Percentiles rank a stretch among this genome's conserved stretches.
These are phyloP conservation scores for Knoxia roxburghii DNA, from an alignment of 257 asterid species.

Conservation along the genomic window DNA sequence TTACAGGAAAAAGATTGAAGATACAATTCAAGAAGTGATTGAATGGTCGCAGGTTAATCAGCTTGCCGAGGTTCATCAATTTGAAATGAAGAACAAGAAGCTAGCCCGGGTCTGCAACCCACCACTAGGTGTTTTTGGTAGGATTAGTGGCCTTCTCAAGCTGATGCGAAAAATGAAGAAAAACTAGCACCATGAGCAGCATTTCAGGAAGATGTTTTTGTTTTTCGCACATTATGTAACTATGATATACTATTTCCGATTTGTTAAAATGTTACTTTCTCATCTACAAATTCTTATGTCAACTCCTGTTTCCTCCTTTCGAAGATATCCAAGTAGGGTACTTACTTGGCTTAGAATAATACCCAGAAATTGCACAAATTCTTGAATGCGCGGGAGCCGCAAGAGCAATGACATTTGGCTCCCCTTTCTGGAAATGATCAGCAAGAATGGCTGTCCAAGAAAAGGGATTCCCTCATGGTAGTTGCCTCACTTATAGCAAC, in stretches of 20 bases:
- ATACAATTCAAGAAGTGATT: background rate
- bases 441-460: slow-evolving; percentile 2
- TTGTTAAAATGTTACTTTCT: too few relatives aligned
- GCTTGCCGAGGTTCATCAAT: background rate
- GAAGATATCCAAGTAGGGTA: too few relatives aligned
- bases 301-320: too few relatives aligned
- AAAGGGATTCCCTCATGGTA: background rate
- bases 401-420: background rate
- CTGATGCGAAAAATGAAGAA: background rate
- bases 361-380: background rate
- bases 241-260: too few relatives aligned
- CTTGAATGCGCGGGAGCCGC: background rate
- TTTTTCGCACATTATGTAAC: too few relatives aligned
- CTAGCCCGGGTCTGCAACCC: background rate
- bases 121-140: background rate
- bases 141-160: background rate
- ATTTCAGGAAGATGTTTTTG: too few relatives aligned
- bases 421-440: background rate
- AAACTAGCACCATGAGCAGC: background rate
- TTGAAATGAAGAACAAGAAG: background rate
- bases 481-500: background rate
- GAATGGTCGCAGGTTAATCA: background rate
- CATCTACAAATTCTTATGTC: too few relatives aligned
- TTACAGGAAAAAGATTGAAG: background rate
- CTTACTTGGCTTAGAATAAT: too few relatives aligned